Evolutionary conservation across 2,329 filamentous ascomycete species (phyloP).

Genomic region (Colletotrichum endophyticum): DNA sequence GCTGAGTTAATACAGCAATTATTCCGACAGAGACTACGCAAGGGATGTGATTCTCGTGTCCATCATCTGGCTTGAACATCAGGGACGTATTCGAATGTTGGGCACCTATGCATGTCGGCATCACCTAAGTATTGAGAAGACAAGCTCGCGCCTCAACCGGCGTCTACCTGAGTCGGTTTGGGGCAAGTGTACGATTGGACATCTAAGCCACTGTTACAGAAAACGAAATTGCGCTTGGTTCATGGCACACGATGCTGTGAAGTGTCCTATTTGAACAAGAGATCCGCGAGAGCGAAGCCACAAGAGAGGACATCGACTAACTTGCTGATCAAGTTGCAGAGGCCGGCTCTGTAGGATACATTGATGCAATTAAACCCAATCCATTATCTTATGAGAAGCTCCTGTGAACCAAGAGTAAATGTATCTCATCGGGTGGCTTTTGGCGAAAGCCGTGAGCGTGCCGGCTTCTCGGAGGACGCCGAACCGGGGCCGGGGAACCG

Average conservation of each 20-base stretch:
- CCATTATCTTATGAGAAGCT: no score
- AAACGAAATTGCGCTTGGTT: no score
- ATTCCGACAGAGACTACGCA: rapidly evolving
- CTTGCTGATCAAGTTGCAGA: no score
- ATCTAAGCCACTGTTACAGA: neutral
- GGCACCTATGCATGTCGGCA: rapidly evolving
- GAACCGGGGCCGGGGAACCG: neutral
- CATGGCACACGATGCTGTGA: no score
- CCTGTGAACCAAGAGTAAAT: no score
- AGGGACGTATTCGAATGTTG: neutral
- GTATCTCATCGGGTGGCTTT: neutral
- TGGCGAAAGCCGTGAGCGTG: neutral
- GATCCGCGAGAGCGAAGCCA: no score
- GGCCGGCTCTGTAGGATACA: no score
- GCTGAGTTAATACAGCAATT: neutral
- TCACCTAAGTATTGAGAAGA: neutral
- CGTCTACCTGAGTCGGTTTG: no score
- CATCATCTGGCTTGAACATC: neutral
- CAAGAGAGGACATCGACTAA: no score
- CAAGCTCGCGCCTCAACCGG: neutral
- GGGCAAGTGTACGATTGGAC: neutral
- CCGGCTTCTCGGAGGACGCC: neutral
- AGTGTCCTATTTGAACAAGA: no score
- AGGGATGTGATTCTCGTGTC: rapidly evolving
- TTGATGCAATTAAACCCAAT: no score